Base-by-base conservation (phyloP, 129 eudicot species). In the Escallonia herrerae region DNA sequence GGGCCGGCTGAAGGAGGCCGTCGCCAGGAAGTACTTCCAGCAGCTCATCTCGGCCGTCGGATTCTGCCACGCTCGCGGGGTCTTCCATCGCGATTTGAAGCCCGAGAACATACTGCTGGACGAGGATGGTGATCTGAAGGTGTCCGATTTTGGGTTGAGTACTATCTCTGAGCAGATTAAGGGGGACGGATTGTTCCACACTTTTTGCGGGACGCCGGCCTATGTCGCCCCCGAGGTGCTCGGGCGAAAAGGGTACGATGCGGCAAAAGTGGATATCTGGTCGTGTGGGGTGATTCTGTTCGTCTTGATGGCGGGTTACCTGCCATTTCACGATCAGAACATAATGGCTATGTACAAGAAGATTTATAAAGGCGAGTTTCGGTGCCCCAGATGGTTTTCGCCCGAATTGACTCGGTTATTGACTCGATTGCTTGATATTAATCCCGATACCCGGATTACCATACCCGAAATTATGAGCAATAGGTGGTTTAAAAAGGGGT, bases 181-280 rank as follows among this genome's bases (percentile, higher is more conserved):
- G 48, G 86, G 84, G 45, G 95, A 86, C 33, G 95, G 89, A 7
- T 62, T 86, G 65, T 86, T 80, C 53, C 95, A 83, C 52, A 86
- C 95, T 6, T 86, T 86, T 73, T 86, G 95, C 46, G 89, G 95
- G 2, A 86, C 95, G 3, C 95, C 95, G 53, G 95, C 94, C 3
- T 86, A 86, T 59, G 95, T 86, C 5, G 95, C 95, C 45, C 95
- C 95, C 4, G 95, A 86, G 79, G 95, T 86, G 22, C 65, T 86
- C 42, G 84, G 82, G 0, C 46, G 86, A 3, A 86, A 78, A 81
- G 95, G 95, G 15, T 86, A 86, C 43, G 82, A 86, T 49, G 95
- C 86, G 0, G 84, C 86, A 0, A 86, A 86, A 57, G 95, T 86
- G 6, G 95, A 86, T 79, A 79, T 86, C 10, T 86, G 89, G 89